These are phyloP conservation scores for Phytophthora colocasiae DNA, from an alignment of 352 stramenopile species.

Conservation along the genomic window DNA sequence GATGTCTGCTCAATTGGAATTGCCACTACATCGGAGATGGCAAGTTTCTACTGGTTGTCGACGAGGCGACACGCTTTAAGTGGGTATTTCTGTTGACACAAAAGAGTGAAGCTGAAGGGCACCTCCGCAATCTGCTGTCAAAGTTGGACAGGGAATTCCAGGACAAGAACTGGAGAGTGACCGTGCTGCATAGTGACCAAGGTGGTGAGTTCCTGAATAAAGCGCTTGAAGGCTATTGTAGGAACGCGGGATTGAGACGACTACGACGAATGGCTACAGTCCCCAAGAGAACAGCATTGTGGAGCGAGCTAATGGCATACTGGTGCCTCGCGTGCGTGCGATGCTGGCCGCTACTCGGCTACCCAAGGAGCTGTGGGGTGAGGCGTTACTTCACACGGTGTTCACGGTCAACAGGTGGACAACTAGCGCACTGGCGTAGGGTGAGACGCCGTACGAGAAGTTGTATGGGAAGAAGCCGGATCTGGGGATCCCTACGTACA, in stretches of 20 bases:
- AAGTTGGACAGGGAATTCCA: constrained; percentile 17
- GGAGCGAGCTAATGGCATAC: constrained; percentile 7
- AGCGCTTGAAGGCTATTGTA: constrained; percentile 13
- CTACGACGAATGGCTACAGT: constrained; percentile 21
- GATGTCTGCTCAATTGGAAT: constrained; percentile 3
- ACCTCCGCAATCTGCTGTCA: constrained; percentile 7
- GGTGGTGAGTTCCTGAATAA: constrained; percentile 26
- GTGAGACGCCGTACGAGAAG: too few species aligned
- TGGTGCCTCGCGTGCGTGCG: neutral
- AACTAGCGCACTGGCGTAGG: too few species aligned
- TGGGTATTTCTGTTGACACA: neutral
- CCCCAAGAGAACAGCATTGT: constrained; percentile 34
- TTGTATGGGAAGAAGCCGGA: too few species aligned
- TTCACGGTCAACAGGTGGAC: constrained; percentile 23
- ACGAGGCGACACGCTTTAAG: too few species aligned
- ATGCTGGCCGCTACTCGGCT: constrained; percentile 24
- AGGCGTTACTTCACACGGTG: constrained; percentile 13
- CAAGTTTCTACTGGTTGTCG: too few species aligned
- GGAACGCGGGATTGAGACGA: constrained; percentile 14
- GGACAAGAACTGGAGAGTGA: neutral
- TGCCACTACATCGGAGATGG: too few species aligned
- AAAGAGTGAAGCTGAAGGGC: constrained; percentile 7
- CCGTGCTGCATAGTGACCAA: constrained; percentile 7
- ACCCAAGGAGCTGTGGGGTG: constrained; percentile 23
- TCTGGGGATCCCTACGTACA: too few species aligned